phyloP scores from a whole-genome alignment of 2,329 filamentous ascomycete species.

The Monosporascus sp. region DNA sequence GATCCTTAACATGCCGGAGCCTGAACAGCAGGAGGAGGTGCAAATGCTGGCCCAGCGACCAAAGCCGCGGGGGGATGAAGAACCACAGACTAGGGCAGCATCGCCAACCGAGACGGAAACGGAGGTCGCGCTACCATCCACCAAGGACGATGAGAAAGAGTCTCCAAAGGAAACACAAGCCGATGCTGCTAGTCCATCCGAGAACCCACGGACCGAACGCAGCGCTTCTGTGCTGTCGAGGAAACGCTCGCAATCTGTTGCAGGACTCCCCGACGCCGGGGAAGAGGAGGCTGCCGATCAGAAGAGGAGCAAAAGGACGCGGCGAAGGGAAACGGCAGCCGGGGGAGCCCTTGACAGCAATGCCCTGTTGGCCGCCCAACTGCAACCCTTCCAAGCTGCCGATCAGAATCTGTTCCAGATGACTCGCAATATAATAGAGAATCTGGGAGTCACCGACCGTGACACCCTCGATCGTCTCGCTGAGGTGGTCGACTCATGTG shows the following conservation, averaged over 20 bases:
- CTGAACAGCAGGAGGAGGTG: constrained; percentile 20
- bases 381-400: constrained; percentile 52
- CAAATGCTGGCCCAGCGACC: constrained; percentile 18
- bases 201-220: constrained; percentile 29
- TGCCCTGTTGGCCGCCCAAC: constrained; percentile 46
- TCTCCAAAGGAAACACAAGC: constrained; percentile 28
- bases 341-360: constrained; percentile 51
- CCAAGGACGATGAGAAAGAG: constrained; percentile 33
- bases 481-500: constrained; percentile 48
- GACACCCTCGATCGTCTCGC: constrained; percentile 38
- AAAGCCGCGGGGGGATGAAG: constrained; percentile 10
- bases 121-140: constrained; percentile 7
- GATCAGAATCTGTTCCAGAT: constrained; percentile 52
- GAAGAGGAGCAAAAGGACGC: constrained; percentile 61
- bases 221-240: constrained; percentile 40
- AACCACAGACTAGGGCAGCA: constrained; percentile 1
- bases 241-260: constrained; percentile 59
- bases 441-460: constrained; percentile 48
- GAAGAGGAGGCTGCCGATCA: constrained; percentile 55
- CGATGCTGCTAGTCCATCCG: constrained; percentile 24
- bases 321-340: constrained; percentile 52
- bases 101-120: constrained; percentile 2
- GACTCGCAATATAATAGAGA: constrained; percentile 50
- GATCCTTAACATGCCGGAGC: constrained; percentile 30
- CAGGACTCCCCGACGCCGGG: constrained; percentile 49